These are phyloP conservation scores for Auricularia auricula-judae DNA, from an alignment of 768 basidiomycete genomes.

Conservation along the genomic window DNA sequence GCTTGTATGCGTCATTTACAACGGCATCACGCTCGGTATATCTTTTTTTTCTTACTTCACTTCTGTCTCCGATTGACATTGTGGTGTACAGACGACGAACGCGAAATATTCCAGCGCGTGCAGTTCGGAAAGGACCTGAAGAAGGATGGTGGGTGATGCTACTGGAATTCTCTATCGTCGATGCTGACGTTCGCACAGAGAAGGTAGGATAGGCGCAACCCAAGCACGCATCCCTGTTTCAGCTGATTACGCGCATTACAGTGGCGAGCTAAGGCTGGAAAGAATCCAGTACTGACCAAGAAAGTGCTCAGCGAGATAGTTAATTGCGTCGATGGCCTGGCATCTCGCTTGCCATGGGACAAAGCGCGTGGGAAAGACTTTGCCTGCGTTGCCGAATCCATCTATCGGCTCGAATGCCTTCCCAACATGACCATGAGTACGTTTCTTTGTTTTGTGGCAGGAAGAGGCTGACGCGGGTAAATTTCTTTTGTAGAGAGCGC, in stretches of 20 bases:
- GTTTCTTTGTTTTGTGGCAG: not conserved
- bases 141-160: not conserved
- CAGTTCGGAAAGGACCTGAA: not conserved
- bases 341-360: not conserved
- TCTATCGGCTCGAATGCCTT: not conserved
- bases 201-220: not conserved
- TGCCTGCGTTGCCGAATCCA: not conserved
- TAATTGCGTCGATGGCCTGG: not conserved
- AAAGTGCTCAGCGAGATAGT: not conserved
- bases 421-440: not conserved
- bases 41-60: not conserved
- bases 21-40: not conserved
- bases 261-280: not conserved
- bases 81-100: not conserved
- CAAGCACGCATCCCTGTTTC: not conserved
- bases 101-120: not conserved
- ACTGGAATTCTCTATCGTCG: not conserved
- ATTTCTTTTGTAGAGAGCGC: not conserved
- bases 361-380: not conserved
- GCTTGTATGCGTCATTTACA: not conserved
- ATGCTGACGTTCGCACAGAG: not conserved
- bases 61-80: not conserved
- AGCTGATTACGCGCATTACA: not conserved
- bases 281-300: not conserved
- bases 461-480: not conserved